Conservation (phyloP, 345 rosid species). For the Eutrema heterophyllum region DNA sequence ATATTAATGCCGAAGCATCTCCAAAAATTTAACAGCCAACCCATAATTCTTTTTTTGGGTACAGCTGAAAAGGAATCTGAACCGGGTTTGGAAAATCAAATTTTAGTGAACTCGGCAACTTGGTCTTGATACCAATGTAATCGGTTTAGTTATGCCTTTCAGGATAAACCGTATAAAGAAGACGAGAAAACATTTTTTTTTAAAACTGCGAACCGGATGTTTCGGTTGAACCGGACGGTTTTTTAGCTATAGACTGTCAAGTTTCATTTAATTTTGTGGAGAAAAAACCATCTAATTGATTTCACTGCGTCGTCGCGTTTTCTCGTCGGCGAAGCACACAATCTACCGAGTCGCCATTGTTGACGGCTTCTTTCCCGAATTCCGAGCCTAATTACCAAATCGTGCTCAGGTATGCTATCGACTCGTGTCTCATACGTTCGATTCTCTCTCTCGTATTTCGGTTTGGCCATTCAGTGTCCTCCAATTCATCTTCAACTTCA, state of each 20-base stretch:
- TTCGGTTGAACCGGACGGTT: neutral
- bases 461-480: neutral
- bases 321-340: conserved; percentile 2
- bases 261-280: neutral
- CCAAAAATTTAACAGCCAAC: neutral
- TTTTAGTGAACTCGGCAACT: no score
- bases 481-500: conserved; percentile 7
- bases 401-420: conserved; percentile 1
- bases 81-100: neutral
- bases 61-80: neutral
- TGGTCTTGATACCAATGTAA: no score
- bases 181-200: neutral
- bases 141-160: no score
- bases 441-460: neutral
- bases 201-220: neutral
- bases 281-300: no score
- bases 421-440: neutral
- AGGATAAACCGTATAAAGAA: neutral
- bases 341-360: neutral
- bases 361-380: no score
- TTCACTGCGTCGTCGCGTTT: neutral
- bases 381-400: conserved; percentile 2
- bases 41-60: neutral
- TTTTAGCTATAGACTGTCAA: neutral
- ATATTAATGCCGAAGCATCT: neutral